phyloP scores from a whole-genome alignment of 2,329 filamentous ascomycete genomes.

The Herpotrichia juniperi region DNA sequence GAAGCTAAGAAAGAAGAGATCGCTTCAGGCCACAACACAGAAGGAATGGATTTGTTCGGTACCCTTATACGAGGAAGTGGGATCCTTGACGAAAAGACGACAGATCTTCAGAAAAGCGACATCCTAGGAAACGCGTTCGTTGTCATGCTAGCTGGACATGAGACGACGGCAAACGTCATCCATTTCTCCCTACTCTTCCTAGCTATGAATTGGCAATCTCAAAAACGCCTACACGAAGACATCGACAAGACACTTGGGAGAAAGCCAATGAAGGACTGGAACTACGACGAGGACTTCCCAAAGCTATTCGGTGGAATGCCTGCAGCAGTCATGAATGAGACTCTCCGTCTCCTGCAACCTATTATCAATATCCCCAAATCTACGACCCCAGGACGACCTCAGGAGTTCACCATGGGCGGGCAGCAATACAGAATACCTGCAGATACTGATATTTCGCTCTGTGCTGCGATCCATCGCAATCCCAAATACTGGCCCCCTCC shows the following conservation, averaged over 20 bases:
- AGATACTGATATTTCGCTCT: conserved; percentile 62
- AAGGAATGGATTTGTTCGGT: conserved; percentile 63
- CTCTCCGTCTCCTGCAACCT: conserved; percentile 73
- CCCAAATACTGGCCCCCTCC: conserved; percentile 71
- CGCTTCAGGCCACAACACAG: conserved; percentile 39
- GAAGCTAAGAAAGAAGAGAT: conserved; percentile 63
- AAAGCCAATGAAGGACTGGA: conserved; percentile 67
- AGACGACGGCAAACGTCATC: conserved; percentile 77
- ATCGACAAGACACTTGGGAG: conserved; percentile 69
- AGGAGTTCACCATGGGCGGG: conserved; percentile 66
- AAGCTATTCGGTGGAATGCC: conserved; percentile 71
- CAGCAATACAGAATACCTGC: conserved; percentile 64
- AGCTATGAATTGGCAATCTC: conserved; percentile 67
- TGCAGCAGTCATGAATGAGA: conserved; percentile 79
- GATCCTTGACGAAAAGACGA: conserved; percentile 36
- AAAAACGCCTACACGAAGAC: conserved; percentile 71
- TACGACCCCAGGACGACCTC: conserved; percentile 50
- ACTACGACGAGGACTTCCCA: conserved; percentile 71
- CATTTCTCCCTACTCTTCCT: conserved; percentile 74
- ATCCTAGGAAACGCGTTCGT: conserved; percentile 74
- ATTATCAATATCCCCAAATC: conserved; percentile 76
- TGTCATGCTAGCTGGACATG: conserved; percentile 74
- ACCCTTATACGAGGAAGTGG: conserved; percentile 43
- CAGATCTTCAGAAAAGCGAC: conserved; percentile 52
- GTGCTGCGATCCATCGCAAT: conserved; percentile 66